Evolutionary conservation across 1,284 basidiomycete species (phyloP), one percentile per base, ranked within the genome.

Genomic region (Apiotrichum gamsii): DNA sequence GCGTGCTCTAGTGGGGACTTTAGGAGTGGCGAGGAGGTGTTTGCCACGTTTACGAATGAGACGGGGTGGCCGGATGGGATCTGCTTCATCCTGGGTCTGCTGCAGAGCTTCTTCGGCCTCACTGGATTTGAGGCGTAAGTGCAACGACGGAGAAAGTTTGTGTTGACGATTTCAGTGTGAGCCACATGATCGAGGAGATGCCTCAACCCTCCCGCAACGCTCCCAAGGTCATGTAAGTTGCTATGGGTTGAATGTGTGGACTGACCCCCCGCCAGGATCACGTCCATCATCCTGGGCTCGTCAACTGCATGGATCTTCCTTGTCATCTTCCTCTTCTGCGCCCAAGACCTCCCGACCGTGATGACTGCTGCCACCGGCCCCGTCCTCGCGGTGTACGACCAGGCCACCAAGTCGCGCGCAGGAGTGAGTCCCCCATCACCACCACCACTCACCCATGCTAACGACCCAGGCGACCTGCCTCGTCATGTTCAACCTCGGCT

Each of bases 281-380:
- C 24, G 76, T 85, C 82, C 1, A 74, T 85, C 19, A 76, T 79
- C 2, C 80, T 85, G 35, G 82, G 83, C 0, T 70, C 79, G 0
- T 46, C 77, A 13, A 72, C 72, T 3, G 80, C 81, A 0, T 72
- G 82, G 13, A 47, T 82, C 14, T 83, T 83, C 61, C 68, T 84
- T 19, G 73, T 85, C 42, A 78, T 80, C 1, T 77, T 86, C 19
- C 70, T 83, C n/a, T 85, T 85, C 56, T 82, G 80, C 21, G 67
- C 84, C 15, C 77, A 75, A 5, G 80, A 85, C 58, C 74, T 82
- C 32, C 52, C 70, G 5, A 74, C 68, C 1, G 72, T 84, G 15
- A 72, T 83, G 25, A 64, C 70, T 45, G 77, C 80, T 0, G 59
- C 77, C 15, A 76, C 78, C 5, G 83, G 83, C 2, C 78, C 84